Evolutionary conservation across 192 early-diverging fungal species (phyloP).

Genomic region (Coemansia sp.): DNA sequence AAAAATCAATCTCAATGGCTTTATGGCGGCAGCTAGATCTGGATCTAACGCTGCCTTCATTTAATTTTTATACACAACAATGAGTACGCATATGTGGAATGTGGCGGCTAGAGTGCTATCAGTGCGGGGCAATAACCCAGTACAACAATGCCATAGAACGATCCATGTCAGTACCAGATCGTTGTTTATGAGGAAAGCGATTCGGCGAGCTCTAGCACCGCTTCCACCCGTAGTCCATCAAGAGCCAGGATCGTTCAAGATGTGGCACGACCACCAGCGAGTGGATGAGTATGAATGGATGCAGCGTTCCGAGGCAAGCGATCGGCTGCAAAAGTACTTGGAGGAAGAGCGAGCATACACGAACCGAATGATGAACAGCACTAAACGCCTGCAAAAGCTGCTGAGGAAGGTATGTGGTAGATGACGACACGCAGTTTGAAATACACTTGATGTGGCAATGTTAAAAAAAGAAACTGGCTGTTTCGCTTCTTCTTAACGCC

Average conservation of each 20-base stretch:
- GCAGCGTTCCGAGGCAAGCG: slow-evolving; percentile 23
- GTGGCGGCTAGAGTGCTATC: background rate
- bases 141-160: background rate
- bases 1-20: background rate
- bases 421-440: background rate
- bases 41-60: background rate
- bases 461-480: background rate
- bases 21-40: background rate
- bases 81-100: background rate
- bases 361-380: slow-evolving; percentile 11
- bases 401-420: slow-evolving; percentile 17
- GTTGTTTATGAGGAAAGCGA: background rate
- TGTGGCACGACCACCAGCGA: slow-evolving; percentile 33
- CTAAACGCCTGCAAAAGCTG: slow-evolving; percentile 19
- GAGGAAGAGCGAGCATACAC: slow-evolving; percentile 37
- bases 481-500: background rate
- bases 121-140: background rate
- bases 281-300: slow-evolving; percentile 50
- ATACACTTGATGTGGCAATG: background rate
- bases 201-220: background rate
- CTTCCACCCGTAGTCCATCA: slow-evolving; percentile 19
- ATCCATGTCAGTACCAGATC: background rate
- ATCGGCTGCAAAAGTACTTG: slow-evolving; percentile 26
- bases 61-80: background rate
- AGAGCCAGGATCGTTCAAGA: background rate